Evolutionary conservation across 495 filamentous ascomycete genomes (phyloP).

Genomic region (Neurospora hispaniola): DNA sequence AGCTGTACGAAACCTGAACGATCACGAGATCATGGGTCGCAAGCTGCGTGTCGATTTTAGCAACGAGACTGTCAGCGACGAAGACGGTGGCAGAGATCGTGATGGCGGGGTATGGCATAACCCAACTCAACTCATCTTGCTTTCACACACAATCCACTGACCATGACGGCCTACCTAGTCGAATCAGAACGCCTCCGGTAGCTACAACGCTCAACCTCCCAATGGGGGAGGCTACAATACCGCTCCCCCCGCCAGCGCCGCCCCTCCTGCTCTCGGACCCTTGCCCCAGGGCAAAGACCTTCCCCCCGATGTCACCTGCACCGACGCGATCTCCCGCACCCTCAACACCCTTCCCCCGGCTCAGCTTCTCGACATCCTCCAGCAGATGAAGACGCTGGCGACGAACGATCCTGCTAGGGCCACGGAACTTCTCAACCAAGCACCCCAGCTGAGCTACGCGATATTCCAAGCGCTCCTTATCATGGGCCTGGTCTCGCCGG

Average conservation of each 20-base stretch:
- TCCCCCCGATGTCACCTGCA: slow-evolving; percentile 66
- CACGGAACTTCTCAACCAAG: slow-evolving; percentile 75
- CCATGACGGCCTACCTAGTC: neutral
- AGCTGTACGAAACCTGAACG: slow-evolving; percentile 91
- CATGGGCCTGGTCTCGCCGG: slow-evolving; percentile 76
- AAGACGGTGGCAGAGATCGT: slow-evolving; percentile 32
- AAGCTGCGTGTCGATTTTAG: slow-evolving; percentile 92
- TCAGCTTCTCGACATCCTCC: slow-evolving; percentile 87
- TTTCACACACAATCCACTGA: neutral
- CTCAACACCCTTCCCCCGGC: slow-evolving; percentile 73
- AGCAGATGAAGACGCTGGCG: slow-evolving; percentile 85
- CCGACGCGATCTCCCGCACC: slow-evolving; percentile 84
- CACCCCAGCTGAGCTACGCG: slow-evolving; percentile 88
- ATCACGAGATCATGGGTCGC: slow-evolving; percentile 90
- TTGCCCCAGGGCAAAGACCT: slow-evolving; percentile 78
- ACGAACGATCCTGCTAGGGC: slow-evolving; percentile 72
- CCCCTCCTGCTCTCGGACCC: slow-evolving; percentile 48
- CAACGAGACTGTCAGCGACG: slow-evolving; percentile 76
- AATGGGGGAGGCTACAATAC: slow-evolving; percentile 6
- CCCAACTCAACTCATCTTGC: neutral
- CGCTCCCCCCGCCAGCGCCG: slow-evolving; percentile 19
- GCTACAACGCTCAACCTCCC: slow-evolving; percentile 8
- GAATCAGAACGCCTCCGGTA: neutral
- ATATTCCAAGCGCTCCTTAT: slow-evolving; percentile 92
- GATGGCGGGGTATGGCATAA: slow-evolving; percentile 14